These are phyloP conservation scores for Murraya koenigii DNA, from an alignment of 345 rosid species.

Conservation along the genomic window DNA sequence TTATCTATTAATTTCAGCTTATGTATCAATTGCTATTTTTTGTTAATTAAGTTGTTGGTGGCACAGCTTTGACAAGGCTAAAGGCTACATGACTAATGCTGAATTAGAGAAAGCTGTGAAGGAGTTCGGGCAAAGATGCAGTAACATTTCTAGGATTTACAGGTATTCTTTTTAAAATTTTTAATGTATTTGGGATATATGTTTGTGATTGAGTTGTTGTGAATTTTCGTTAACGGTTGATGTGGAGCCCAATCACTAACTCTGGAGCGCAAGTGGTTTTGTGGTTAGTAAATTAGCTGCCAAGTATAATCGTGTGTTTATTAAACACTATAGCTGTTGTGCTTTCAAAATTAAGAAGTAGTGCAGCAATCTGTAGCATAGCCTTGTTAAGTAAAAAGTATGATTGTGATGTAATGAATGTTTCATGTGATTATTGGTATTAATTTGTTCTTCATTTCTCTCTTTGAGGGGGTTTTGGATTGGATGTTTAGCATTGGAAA, in stretches of 20 bases:
- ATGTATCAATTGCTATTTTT: background rate
- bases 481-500: conserved; percentile 76
- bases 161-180: conserved; percentile 46
- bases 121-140: conserved; percentile 64
- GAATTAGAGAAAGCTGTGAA: conserved; percentile 82
- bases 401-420: background rate
- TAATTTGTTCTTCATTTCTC: conserved; percentile 63
- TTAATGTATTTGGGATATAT: background rate
- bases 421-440: conserved; percentile 27
- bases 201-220: background rate
- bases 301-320: background rate
- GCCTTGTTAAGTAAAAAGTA: background rate
- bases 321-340: background rate
- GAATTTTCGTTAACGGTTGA: background rate
- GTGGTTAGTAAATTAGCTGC: background rate
- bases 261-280: background rate
- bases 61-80: conserved; percentile 46
- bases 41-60: conserved; percentile 6
- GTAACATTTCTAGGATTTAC: conserved; percentile 76
- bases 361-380: background rate
- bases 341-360: background rate
- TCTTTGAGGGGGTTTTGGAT: conserved; percentile 74
- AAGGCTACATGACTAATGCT: conserved; percentile 72
- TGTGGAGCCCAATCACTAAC: background rate
- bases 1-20: background rate